phyloP scores from a whole-genome alignment of 305 asterid species.

The Coffea humblotiana region DNA sequence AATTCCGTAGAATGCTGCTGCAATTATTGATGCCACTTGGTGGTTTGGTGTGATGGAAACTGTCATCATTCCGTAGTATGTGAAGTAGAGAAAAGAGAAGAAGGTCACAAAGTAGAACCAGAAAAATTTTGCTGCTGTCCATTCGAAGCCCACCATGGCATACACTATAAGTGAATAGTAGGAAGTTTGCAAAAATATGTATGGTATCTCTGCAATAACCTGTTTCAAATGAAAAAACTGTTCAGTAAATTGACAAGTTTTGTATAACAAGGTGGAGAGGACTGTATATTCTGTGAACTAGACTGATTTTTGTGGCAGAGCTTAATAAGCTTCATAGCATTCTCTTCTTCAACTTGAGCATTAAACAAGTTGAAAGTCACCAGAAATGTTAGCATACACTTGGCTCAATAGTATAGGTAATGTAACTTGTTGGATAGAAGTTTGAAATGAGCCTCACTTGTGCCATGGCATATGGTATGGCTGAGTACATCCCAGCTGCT shows the following conservation, averaged over 20 bases:
- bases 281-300: no score
- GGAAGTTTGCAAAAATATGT: slow-evolving; percentile 57
- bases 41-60: slow-evolving; percentile 94
- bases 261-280: background rate
- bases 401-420: background rate
- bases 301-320: background rate
- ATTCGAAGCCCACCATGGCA: slow-evolving; percentile 80
- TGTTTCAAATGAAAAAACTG: slow-evolving; percentile 16
- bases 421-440: background rate
- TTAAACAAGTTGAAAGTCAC: background rate
- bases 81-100: slow-evolving; percentile 81
- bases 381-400: background rate
- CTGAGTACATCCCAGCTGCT: slow-evolving; percentile 97
- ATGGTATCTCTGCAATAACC: slow-evolving; percentile 79
- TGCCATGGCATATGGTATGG: slow-evolving; percentile 90
- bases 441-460: slow-evolving; percentile 51
- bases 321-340: background rate
- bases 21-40: slow-evolving; percentile 83
- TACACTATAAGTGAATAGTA: slow-evolving; percentile 69
- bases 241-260: background rate
- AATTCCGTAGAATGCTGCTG: slow-evolving; percentile 71
- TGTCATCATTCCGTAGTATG: slow-evolving; percentile 95
- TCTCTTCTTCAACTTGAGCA: background rate
- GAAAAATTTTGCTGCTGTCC: slow-evolving; percentile 79
- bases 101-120: slow-evolving; percentile 85